A percentile compares a stretch with the other conserved stretches of the same genome.
Conservation (phyloP, 1,284 basidiomycete species). For the Rhodotorula sp. region DNA sequence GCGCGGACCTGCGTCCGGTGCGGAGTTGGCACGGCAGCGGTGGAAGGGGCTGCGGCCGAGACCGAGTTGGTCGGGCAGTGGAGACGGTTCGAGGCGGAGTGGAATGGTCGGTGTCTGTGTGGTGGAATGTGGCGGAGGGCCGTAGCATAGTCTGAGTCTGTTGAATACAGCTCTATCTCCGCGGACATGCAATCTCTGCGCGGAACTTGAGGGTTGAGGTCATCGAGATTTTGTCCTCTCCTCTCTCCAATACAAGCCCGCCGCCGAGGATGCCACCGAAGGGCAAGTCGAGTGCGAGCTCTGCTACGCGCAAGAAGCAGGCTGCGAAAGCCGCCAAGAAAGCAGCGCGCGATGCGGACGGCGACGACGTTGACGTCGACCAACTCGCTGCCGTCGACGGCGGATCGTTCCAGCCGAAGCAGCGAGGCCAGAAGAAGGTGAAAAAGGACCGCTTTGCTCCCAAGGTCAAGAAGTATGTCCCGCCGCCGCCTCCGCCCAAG, state of each 20-base stretch:
- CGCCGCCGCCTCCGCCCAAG: conserved; percentile 80
- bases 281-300: conserved; percentile 43
- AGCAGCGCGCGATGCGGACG: conserved; percentile 48
- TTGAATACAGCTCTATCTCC: neutral
- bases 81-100: conserved; percentile 10
- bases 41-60: neutral
- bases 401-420: neutral
- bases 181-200: too few relatives aligned
- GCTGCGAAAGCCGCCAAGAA: conserved; percentile 61
- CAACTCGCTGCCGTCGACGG: neutral
- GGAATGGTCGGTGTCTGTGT: conserved; percentile 21
- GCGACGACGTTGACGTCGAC: conserved; percentile 11
- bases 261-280: conserved; percentile 26
- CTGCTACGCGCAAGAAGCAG: conserved; percentile 77
- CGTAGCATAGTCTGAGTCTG: neutral
- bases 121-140: conserved; percentile 17
- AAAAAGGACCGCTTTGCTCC: conserved; percentile 56
- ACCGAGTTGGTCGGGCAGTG: neutral
- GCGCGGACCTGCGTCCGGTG: conserved; percentile 14
- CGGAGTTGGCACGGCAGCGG: neutral
- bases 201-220: neutral
- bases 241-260: neutral
- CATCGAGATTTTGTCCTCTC: neutral
- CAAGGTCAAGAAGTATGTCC: conserved; percentile 73
- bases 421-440: conserved; percentile 48